Percentiles rank a stretch among this genome's conserved stretches.
phyloP scores from a whole-genome alignment of 306 rosid species.

The Begonia fuchsioides region DNA sequence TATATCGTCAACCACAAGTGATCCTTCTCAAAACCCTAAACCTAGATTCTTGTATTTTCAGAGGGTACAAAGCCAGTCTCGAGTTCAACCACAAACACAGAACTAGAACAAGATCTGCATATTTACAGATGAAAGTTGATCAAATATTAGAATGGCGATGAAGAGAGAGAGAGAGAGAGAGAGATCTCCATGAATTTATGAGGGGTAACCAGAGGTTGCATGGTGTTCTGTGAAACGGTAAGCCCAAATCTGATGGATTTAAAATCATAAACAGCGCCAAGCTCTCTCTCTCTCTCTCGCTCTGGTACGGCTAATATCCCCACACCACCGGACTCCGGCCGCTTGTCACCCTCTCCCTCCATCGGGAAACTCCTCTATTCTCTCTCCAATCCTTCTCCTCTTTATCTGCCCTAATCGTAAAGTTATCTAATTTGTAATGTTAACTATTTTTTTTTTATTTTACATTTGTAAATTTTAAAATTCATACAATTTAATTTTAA shows the following conservation, averaged over 20 bases:
- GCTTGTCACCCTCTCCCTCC: conserved; percentile 26
- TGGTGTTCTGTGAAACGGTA: conserved; percentile 19
- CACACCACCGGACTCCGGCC: conserved; percentile 26
- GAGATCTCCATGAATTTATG: not conserved
- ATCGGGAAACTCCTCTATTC: conserved; percentile 4
- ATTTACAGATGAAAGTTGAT: too few species aligned
- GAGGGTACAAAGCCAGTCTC: too few species aligned
- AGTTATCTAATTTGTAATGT: too few species aligned
- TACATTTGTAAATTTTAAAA: too few species aligned
- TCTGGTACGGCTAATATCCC: conserved; percentile 12
- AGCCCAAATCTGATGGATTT: conserved; percentile 16
- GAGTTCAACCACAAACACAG: too few species aligned
- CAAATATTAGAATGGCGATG: not conserved
- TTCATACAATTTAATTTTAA: too few species aligned
- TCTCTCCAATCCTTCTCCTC: not conserved
- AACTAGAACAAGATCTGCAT: too few species aligned
- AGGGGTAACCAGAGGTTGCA: conserved; percentile 1
- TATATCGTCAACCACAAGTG: too few species aligned
- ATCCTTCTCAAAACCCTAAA: too few species aligned
- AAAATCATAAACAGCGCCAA: conserved; percentile 10
- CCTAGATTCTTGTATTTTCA: too few species aligned
- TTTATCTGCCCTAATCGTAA: not conserved
- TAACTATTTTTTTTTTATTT: too few species aligned
- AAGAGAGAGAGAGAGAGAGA: conserved; percentile 1
- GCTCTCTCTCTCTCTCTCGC: not conserved